A percentile compares a stretch with the other conserved stretches of the same genome.
phyloP scores from a whole-genome alignment of 2,329 filamentous ascomycete genomes.

The Pleomassaria siparia region DNA sequence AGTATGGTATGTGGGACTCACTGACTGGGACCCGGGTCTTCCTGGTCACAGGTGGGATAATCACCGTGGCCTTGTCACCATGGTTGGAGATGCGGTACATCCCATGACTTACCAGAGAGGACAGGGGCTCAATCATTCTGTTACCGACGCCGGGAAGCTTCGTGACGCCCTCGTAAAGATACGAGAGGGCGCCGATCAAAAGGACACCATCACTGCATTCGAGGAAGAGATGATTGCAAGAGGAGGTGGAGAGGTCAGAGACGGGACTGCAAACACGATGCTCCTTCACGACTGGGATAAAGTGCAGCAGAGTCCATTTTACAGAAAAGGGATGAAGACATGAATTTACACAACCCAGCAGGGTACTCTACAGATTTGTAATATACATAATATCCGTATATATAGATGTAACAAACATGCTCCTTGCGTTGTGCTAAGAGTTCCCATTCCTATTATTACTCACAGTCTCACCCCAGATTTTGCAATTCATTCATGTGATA shows the following conservation, averaged over 20 bases:
- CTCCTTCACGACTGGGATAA: constrained; percentile 43
- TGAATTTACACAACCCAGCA: no score
- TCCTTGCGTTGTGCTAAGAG: no score
- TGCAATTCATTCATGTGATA: no score
- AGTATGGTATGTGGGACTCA: constrained; percentile 39
- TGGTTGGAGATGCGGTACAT: constrained; percentile 46
- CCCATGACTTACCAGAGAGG: constrained; percentile 50
- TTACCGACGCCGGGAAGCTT: constrained; percentile 48
- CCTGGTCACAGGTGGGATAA: constrained; percentile 38
- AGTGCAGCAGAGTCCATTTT: constrained; percentile 36
- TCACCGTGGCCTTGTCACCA: constrained; percentile 36
- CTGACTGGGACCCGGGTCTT: constrained; percentile 38
- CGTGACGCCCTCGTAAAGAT: constrained; percentile 34
- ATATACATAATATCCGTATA: no score
- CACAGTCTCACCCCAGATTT: no score
- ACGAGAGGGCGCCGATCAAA: constrained; percentile 22
- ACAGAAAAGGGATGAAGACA: constrained; percentile 36
- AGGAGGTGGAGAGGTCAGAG: constrained; percentile 35
- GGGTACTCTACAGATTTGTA: no score
- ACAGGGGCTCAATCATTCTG: constrained; percentile 53
- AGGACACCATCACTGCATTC: constrained; percentile 40
- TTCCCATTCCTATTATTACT: no score
- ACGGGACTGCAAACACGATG: constrained; percentile 34
- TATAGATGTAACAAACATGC: no score
- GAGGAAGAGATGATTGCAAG: constrained; percentile 49